Evolutionary conservation across 2,329 filamentous ascomycete species (phyloP), one percentile per base, ranked within the genome.

Genomic region (Colletotrichum musicola): DNA sequence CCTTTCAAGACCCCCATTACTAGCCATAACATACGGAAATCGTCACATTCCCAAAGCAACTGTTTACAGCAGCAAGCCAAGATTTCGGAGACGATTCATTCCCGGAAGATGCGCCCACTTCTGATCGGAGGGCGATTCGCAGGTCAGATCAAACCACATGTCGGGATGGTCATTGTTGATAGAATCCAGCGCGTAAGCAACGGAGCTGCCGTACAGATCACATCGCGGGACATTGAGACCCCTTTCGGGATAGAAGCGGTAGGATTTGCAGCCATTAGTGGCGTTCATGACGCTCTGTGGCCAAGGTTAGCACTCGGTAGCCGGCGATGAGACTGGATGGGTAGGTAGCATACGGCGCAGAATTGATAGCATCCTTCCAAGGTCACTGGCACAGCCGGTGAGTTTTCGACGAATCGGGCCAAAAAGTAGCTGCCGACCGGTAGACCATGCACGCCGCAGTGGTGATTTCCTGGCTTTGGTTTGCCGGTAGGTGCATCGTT

Each of bases 321-420:
- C 20, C 6, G 25, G 30, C 16, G 16, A 35, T 6, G 20, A 35
- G 22, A 7, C 18, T 38, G 54, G 20, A 4, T 20, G 16, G 27
- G 38, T 18, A 6, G 16, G 4, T 16, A 12, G 73, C 74, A 77
- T 72, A 79, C 81, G 58, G 72, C 71, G 71, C 82, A 84, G 74
- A 82, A 81, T 68, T 82, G 76, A 73, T 77, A 83, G 74, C 82
- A 83, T 2, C 80, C 81, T 65, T 79, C 73, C 7, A 81, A 73
- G 2, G 78, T 81, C 25, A 84, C 77, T 1, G 74, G 72, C 42
- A 78, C 76, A 13, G 71, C 74, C 1, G 67, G 66, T 6, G 71
- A 74, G 64, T 83, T 76, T 71, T 82, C 75, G 51, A 77, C 75
- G 68, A 78, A 83, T 70, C 79, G 77, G 12, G 77, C 80, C 2